Evolutionary conservation across 805 yeast genomes (phyloP).

Genomic region (Sugiyamaella marilandica): DNA sequence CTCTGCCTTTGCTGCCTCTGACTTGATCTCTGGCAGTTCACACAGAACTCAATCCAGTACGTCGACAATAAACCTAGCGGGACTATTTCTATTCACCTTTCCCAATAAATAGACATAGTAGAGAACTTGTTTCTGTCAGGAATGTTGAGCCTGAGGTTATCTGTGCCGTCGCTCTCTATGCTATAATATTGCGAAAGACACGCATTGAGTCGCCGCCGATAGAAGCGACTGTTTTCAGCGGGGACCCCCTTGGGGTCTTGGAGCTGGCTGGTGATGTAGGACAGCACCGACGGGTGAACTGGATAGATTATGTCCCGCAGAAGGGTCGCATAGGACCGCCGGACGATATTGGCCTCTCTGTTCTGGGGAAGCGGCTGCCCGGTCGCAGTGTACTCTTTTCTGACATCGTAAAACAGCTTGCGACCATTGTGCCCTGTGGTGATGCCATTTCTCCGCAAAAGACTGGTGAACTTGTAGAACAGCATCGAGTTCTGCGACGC

Average conservation of each 20-base stretch:
- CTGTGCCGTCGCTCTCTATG: slow-evolving; percentile 2
- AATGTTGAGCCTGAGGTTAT: slow-evolving; percentile 7
- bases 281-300: slow-evolving; percentile 15
- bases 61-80: too few species aligned
- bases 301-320: slow-evolving; percentile 15
- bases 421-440: slow-evolving; percentile 19
- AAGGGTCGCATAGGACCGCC: slow-evolving; percentile 11
- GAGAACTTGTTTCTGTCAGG: not conserved
- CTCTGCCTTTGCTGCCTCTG: too few species aligned
- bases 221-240: slow-evolving; percentile 5
- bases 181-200: slow-evolving; percentile 13
- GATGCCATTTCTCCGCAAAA: slow-evolving; percentile 12
- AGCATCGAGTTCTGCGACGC: not conserved
- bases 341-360: slow-evolving; percentile 14
- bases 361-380: slow-evolving; percentile 18
- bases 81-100: not conserved
- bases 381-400: slow-evolving; percentile 15
- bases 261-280: slow-evolving; percentile 12
- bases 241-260: not conserved
- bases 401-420: slow-evolving; percentile 18
- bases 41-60: too few species aligned
- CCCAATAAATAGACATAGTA: not conserved
- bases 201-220: slow-evolving; percentile 12
- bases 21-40: too few species aligned
- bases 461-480: slow-evolving; percentile 16